Conservation (phyloP, 2,329 filamentous ascomycete species). For the Trichoderma atroviride region DNA sequence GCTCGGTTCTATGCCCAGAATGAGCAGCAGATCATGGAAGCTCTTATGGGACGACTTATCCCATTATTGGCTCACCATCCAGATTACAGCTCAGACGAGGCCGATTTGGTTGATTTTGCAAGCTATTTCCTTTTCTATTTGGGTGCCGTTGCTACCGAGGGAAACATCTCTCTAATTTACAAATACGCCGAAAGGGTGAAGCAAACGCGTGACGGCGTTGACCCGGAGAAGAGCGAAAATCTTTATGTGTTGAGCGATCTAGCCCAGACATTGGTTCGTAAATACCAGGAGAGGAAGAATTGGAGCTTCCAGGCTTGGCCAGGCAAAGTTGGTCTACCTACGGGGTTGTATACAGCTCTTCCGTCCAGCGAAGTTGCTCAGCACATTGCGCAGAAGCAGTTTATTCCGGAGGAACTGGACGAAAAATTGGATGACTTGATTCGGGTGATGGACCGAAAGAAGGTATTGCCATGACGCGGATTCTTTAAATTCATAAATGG, state of each 20-base stretch:
- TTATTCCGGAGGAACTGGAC: constrained; percentile 74
- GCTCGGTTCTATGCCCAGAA: constrained; percentile 64
- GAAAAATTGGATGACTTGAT: constrained; percentile 73
- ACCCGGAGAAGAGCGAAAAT: constrained; percentile 66
- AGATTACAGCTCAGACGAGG: constrained; percentile 71
- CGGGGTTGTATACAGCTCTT: constrained; percentile 75
- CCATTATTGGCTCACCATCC: constrained; percentile 92
- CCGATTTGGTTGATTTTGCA: constrained; percentile 78
- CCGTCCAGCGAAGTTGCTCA: constrained; percentile 78
- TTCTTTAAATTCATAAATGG: not conserved
- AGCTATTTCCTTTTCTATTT: constrained; percentile 91
- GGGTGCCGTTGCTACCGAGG: constrained; percentile 76
- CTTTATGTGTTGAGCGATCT: constrained; percentile 89
- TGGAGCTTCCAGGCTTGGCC: constrained; percentile 87
- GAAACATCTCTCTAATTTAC: constrained; percentile 86
- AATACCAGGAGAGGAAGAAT: constrained; percentile 82
- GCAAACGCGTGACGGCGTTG: constrained; percentile 80
- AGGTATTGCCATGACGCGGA: constrained; percentile 47
- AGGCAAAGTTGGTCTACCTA: constrained; percentile 77
- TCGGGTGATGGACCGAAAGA: constrained; percentile 71
- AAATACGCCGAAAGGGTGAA: constrained; percentile 93
- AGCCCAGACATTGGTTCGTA: constrained; percentile 76
- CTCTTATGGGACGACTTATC: constrained; percentile 77
- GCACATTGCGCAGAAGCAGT: constrained; percentile 83
- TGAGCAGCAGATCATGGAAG: constrained; percentile 72